Base-by-base conservation (phyloP, 768 basidiomycete genomes). In the Boletus fagicola region DNA sequence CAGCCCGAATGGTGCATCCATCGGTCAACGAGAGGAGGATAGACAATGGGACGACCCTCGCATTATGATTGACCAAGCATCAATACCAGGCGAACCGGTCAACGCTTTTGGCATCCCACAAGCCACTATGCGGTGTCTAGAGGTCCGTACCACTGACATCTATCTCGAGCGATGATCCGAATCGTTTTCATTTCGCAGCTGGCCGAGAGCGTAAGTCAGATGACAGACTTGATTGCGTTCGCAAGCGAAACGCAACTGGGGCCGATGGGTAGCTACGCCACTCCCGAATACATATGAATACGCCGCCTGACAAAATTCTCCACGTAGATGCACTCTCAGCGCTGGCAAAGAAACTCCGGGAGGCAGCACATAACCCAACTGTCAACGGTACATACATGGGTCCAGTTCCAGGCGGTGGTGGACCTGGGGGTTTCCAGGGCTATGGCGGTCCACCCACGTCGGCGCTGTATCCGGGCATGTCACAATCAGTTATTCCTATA, bases 91-190 rank as follows among this genome's bases (percentile, higher is more conserved):
- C 5, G 90, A 92, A 64, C 91, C 91, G 10, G 88, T 93, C 51
- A 92, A 92, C 65, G 88, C 88, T 22, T 93, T 92, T 73, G 91
- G 91, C 5, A 90, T 93, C 52, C 90, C 91, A 7, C 90, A 92
- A 67, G 90, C 89, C 3, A 91, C 91, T 18, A 92, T 92, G 92
- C 79, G 91, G 53, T 92, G 90, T 79, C 75, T 93, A 36, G 91
- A 93, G 80, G 87, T 88, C 55, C 54, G 79, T 68, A 49, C 35
- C 24, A 18, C 50, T 28, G 53, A 26, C 24, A 30, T 56, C 24
- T 40, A 48, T 43, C 28, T 38, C 30, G 51, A 22, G n/a, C 36
- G 38, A 43, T 45, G 48, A 57, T 42, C 59, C 36, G 22, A 57
- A 61, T 33, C 20, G 22, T 18, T 50, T 56, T 50, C 20, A 31